Evolutionary conservation across 768 basidiomycete species (phyloP), one percentile per base, ranked within the genome.

Genomic region (Leucogyrophana mollusca): DNA sequence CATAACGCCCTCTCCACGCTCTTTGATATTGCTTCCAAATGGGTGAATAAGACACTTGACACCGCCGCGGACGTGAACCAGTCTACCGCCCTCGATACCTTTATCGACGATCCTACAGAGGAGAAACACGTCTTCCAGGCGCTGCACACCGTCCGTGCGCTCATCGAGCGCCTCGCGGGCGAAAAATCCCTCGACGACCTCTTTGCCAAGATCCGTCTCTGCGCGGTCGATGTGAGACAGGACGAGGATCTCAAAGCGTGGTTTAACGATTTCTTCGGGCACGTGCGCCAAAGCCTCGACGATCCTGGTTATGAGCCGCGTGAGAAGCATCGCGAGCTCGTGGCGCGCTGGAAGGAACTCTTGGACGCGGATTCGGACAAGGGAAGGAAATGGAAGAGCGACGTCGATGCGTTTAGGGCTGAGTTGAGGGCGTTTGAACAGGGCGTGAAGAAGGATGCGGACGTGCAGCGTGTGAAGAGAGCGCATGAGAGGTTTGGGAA

Each of bases 121-220:
- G 83, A 82, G 41, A 76, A 85, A 56, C 82, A 85, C 51, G 59
- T 86, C 21, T 67, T 75, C 37, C 70, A 73, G 32, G 82, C 80
- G 3, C 62, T 88, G 21, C 51, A 61, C 10, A 60, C 61, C 25
- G 49, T 76, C 1, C 66, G 66, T 27, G 54, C 52, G 4, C 62
- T 75, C n/a, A 57, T 78, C 32, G 77, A 82, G 53, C 84, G 85
- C 9, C 62, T 83, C 17, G 74, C 83, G 0, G 58, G 56, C 8
- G 66, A 68, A 17, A 76, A 68, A 42, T 70, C 78, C 2, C 70
- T 86, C 5, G 77, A 81, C 16, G 70, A 72, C 13, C 53, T 87
- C 36, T 65, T 74, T 47, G 42, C 57, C 7, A 64, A 70, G 10
- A 51, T 78, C 3, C 74, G 74, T 17, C 55, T 55, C 1, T 79